A percentile compares a stretch with the other conserved stretches of the same genome.
Conservation (phyloP, 2,329 filamentous ascomycete species). For the Monilinia laxa region DNA sequence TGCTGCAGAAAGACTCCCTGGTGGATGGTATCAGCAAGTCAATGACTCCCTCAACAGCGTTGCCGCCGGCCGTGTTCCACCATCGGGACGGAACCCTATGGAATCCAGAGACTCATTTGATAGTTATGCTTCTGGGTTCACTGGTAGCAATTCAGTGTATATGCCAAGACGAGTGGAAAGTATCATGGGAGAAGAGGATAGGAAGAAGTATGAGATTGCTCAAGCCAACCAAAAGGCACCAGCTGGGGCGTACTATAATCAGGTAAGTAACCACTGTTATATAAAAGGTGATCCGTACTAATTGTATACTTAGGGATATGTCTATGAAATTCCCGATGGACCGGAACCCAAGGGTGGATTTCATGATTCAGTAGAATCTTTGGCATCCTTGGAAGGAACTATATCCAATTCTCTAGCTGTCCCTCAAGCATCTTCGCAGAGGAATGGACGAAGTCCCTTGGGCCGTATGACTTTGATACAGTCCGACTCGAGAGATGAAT, state of each 20-base stretch:
- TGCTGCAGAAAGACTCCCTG: constrained; percentile 64
- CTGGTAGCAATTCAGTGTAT: constrained; percentile 59
- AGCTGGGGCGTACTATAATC: constrained; percentile 41
- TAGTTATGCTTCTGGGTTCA: constrained; percentile 59
- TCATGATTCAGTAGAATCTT: constrained; percentile 44
- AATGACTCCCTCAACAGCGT: constrained; percentile 66
- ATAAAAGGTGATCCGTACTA: background rate
- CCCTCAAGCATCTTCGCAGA: constrained; percentile 31
- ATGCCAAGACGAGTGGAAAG: constrained; percentile 61
- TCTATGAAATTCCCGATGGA: constrained; percentile 52
- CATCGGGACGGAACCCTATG: constrained; percentile 41
- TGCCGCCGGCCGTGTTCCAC: constrained; percentile 44
- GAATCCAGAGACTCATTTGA: constrained; percentile 65
- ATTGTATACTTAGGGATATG: constrained; percentile 43
- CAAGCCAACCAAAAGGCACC: constrained; percentile 53
- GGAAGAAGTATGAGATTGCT: constrained; percentile 69
- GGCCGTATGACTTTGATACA: constrained; percentile 41
- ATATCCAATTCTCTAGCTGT: constrained; percentile 27
- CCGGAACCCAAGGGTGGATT: constrained; percentile 46
- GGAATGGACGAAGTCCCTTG: constrained; percentile 41
- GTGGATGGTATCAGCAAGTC: constrained; percentile 67
- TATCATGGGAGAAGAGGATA: constrained; percentile 77
- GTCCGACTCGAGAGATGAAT: constrained; percentile 30
- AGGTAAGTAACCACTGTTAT: background rate
- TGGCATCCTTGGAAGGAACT: constrained; percentile 32